Conservation (phyloP, 2,329 filamentous ascomycete species). For the Gaeumannomyces tritici region DNA sequence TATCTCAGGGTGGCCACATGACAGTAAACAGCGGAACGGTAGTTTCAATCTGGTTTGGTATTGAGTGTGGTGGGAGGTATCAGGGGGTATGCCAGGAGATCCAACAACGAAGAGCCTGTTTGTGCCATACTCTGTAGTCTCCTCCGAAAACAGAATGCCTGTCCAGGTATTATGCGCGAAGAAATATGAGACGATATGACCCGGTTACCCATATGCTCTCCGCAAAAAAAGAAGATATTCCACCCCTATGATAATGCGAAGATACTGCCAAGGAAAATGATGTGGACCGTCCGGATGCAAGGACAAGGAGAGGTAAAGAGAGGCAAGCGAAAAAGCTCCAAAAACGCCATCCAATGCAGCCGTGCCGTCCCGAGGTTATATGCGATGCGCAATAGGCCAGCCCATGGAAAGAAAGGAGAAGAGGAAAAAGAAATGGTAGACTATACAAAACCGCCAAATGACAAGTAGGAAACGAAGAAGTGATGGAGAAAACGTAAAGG, state of each 20-base stretch:
- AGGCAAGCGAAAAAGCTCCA: not conserved
- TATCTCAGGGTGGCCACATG: not conserved
- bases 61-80: not conserved
- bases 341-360: not conserved
- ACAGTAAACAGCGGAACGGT: too few species aligned
- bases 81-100: not conserved
- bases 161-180: not conserved
- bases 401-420: not conserved
- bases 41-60: not conserved
- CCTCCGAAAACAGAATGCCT: not conserved
- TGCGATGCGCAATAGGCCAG: not conserved
- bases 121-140: not conserved
- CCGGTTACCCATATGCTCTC: not conserved
- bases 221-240: not conserved
- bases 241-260: not conserved
- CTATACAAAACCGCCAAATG: not conserved
- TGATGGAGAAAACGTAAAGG: not conserved
- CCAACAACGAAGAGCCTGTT: not conserved
- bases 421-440: not conserved
- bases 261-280: not conserved
- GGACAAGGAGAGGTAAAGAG: not conserved
- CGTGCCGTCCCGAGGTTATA: not conserved
- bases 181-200: not conserved
- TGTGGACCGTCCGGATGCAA: not conserved
- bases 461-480: not conserved